Evolutionary conservation across 2,329 filamentous ascomycete species (phyloP), one percentile per base, ranked within the genome.

Genomic region (Furcasterigmium sp.): DNA sequence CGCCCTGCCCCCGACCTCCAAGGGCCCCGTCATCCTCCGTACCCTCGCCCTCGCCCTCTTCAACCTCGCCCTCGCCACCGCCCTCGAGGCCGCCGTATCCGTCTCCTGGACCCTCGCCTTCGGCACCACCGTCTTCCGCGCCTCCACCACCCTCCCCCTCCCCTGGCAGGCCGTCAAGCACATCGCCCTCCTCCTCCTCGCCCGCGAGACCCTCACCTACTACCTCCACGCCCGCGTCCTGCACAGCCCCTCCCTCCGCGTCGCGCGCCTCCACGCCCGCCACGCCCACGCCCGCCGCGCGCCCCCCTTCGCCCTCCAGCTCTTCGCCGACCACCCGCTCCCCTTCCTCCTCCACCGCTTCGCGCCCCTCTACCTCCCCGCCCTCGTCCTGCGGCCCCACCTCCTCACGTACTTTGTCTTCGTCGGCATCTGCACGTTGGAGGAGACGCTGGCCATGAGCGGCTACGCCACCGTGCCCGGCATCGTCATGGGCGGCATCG

Each of bases 391-490:
- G 32, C 80, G 81, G 8, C 80, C 83, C 28, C 85, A 90, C 58
- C 71, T 88, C 4, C 68, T 89, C n/a, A 87, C 82, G 0, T 88
- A 84, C 64, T 73, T 87, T 44, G 54, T 86, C 10, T 76, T 87
- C 49, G 67, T 82, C 14, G 71, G 74, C 0, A 56, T 88, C 20
- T 75, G 76, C 48, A 85, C 82, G 3, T 55, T 82, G 1, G 82
- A 88, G 51, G 84, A 87, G 50, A 79, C 80, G 1, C 65, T 87
- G 38, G 69, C 80, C 21, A 80, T 79, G 62, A 85, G 80, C 0
- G 84, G 85, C 0, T 90, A 89, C 61, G 76, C 71, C 14, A 65
- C 79, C 7, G 62, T 78, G 0, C 75, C 75, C 0, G 75, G 75
- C 1, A 69, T 78, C 37, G 50, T 78, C 47, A 68, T 77, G 65